These are phyloP conservation scores for Paramyrothecium roridum DNA, from an alignment of 2,329 filamentous ascomycete genomes.

Conservation along the genomic window DNA sequence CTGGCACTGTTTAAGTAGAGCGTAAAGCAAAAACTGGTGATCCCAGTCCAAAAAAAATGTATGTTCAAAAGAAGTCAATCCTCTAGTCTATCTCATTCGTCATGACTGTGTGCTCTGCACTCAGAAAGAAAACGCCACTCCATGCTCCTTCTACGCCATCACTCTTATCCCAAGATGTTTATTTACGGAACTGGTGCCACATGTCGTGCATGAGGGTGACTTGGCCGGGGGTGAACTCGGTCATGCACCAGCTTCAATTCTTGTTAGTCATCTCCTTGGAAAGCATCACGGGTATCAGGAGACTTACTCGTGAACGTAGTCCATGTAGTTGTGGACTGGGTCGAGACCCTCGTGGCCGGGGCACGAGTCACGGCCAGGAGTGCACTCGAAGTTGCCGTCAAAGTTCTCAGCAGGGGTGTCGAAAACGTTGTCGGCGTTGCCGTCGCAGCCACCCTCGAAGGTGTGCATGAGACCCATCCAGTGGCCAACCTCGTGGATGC, in stretches of 20 bases:
- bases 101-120: too few relatives aligned
- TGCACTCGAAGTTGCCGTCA: slow-evolving; percentile 28
- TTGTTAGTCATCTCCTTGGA: neutral
- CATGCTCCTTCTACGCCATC: too few relatives aligned
- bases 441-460: slow-evolving; percentile 30
- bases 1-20: too few relatives aligned
- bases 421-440: slow-evolving; percentile 31
- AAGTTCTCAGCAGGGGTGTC: slow-evolving; percentile 36
- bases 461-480: slow-evolving; percentile 41
- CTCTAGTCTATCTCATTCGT: too few relatives aligned
- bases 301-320: slow-evolving; percentile 37
- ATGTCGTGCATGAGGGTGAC: neutral
- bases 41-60: too few relatives aligned
- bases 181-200: neutral
- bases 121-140: too few relatives aligned
- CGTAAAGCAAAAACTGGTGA: too few relatives aligned
- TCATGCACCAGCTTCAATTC: neutral
- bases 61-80: too few relatives aligned
- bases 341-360: slow-evolving; percentile 25
- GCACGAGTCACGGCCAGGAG: slow-evolving; percentile 28
- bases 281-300: neutral
- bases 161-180: neutral
- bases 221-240: neutral
- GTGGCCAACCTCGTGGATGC: slow-evolving; percentile 34
- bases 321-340: slow-evolving; percentile 34